Conservation (phyloP, 345 rosid genomes). For the Populus ilicifolia region DNA sequence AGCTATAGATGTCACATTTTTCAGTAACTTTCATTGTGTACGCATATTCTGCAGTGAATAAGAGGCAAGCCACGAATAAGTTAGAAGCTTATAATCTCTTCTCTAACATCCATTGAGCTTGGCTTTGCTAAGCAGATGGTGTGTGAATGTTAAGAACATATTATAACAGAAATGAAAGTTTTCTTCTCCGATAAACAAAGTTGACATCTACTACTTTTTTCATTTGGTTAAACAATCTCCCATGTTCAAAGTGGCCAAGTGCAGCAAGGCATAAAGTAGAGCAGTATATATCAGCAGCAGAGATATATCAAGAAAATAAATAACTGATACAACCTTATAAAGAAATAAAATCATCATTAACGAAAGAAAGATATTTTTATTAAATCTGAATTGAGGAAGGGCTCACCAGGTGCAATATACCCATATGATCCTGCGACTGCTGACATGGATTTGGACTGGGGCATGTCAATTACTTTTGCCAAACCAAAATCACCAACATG, state of each 20-base stretch:
- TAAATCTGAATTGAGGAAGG: neutral
- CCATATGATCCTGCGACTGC: conserved; percentile 89
- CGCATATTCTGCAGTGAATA: conserved; percentile 20
- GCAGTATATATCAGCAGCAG: too few relatives aligned
- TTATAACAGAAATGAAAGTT: neutral
- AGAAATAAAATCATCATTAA: neutral
- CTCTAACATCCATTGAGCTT: neutral
- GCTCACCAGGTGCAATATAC: conserved; percentile 82
- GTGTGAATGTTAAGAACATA: neutral
- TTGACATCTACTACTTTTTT: too few relatives aligned
- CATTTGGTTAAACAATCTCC: neutral
- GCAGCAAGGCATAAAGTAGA: neutral
- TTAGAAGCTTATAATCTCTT: neutral
- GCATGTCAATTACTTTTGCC: conserved; percentile 70
- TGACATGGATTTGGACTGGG: conserved; percentile 77
- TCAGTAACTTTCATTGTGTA: conserved; percentile 32
- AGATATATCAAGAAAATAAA: neutral
- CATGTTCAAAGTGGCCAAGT: neutral
- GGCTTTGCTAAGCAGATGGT: neutral
- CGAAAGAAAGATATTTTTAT: neutral
- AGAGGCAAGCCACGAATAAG: neutral
- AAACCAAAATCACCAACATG: conserved; percentile 89
- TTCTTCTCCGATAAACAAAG: neutral
- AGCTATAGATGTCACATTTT: conserved; percentile 30
- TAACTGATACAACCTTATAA: neutral